phyloP scores from a whole-genome alignment of 176 grass and related monocot genomes.

The Carex kokanica region DNA sequence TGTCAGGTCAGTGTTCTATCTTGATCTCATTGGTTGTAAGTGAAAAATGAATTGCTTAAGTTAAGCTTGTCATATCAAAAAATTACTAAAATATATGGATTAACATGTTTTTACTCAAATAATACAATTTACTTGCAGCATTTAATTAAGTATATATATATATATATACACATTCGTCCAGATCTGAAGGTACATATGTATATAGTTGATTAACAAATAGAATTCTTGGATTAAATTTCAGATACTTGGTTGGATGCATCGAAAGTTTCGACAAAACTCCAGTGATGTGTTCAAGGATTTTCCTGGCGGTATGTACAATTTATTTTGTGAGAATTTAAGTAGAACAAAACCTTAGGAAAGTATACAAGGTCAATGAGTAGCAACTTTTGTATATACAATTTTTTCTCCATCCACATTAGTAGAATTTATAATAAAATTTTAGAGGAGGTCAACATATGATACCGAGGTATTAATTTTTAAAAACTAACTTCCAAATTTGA shows the following conservation, averaged over 20 bases:
- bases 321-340: background rate
- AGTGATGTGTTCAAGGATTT: slow-evolving; percentile 75
- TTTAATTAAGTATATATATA: background rate
- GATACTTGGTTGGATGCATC: slow-evolving; percentile 97
- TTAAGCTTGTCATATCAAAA: background rate
- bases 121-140: background rate
- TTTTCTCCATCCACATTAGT: background rate
- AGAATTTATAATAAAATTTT: background rate
- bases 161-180: too few species aligned
- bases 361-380: background rate
- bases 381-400: background rate
- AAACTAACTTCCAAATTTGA: background rate
- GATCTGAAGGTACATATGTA: background rate
- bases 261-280: slow-evolving; percentile 66
- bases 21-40: background rate
- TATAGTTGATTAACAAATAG: slow-evolving; percentile 12
- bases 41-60: background rate
- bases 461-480: background rate
- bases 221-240: slow-evolving; percentile 23
- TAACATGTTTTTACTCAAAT: background rate
- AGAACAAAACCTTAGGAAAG: background rate
- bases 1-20: background rate
- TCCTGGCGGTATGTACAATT: slow-evolving; percentile 36
- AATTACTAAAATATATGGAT: background rate
- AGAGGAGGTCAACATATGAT: background rate